Conservation (phyloP, 768 basidiomycete genomes). For the Calvatia gigantea region DNA sequence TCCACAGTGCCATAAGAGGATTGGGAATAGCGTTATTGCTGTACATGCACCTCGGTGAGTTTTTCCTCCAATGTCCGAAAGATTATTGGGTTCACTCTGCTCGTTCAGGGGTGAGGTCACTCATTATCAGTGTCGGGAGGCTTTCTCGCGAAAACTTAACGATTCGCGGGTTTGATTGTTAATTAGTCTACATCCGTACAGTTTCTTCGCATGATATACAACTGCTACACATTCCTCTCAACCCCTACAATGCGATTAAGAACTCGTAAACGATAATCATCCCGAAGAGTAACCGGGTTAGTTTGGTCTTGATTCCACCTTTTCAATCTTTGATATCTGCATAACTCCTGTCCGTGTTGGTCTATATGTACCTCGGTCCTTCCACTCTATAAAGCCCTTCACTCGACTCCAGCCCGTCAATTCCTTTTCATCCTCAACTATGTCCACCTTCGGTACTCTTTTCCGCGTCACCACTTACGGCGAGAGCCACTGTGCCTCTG, state of each 20-base stretch:
- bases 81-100: background rate
- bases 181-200: too few species aligned
- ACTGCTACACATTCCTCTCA: too few species aligned
- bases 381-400: conserved; percentile 10
- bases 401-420: background rate
- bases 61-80: background rate
- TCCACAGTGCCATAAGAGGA: conserved; percentile 91
- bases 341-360: background rate
- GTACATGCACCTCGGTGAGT: conserved; percentile 84
- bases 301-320: background rate
- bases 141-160: conserved; percentile 58
- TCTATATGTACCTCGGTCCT: background rate
- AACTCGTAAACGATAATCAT: too few species aligned
- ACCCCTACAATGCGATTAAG: too few species aligned
- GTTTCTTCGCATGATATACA: too few species aligned
- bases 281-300: too few species aligned
- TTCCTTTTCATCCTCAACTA: conserved; percentile 26
- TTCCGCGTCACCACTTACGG: conserved; percentile 98
- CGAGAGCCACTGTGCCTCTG: conserved; percentile 95
- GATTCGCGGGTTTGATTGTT: conserved; percentile 30
- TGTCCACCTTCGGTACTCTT: conserved; percentile 91
- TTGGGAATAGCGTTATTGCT: conserved; percentile 91
- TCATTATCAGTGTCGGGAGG: conserved; percentile 93
- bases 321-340: background rate
- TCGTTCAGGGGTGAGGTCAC: conserved; percentile 84